Base-by-base conservation (phyloP, 2,329 filamentous ascomycete genomes). In the Calonectria pteridis region DNA sequence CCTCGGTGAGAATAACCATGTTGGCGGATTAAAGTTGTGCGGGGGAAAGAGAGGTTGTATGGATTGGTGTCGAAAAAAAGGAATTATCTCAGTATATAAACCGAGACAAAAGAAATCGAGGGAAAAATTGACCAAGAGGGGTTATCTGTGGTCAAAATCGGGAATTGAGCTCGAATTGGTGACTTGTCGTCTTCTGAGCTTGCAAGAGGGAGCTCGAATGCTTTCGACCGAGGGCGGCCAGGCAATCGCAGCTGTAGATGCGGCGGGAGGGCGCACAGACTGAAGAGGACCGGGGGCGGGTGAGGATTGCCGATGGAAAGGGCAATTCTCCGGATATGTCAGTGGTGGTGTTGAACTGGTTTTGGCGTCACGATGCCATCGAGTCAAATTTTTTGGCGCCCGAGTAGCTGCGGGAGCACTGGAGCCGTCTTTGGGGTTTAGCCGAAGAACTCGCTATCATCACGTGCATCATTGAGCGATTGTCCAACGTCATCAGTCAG, bases 1-100 rank as follows among this genome's bases (percentile, higher is more conserved):
- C 96, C 89, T 98, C 96, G 84, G 95, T 94, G 84, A 98, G 94
- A 87, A 96, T 95, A 86, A 98, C 96, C 96, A 98, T 98, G 81
- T 86, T 93, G 87, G 72, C 77, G 73, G 77, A 70, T 81, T 78
- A 67, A 23, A 62, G 58, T 26, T 46, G 66, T 35, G 58, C 62
- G 64, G 33, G 31, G 40, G 26, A 50, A 58, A 73, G 69, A 31
- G 46, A 50, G 53, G 68, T 63, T 26, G 51, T 66, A 75, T 71
- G 58, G 16, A 67, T 50, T 43, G 64, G 23, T 43, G 74, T 71
- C 20, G 35, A 74, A 64, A 29, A n/a, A 33, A 13, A 33, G 1
- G 2, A 40, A 28, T 28, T 62, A 40, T 53, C 64, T 55, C 64
- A 55, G 33, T 20, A 29, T 35, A 29, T 20, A 51, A 51, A 40